Base-by-base conservation (phyloP, 305 asterid genomes). In the Rubia balearica region DNA sequence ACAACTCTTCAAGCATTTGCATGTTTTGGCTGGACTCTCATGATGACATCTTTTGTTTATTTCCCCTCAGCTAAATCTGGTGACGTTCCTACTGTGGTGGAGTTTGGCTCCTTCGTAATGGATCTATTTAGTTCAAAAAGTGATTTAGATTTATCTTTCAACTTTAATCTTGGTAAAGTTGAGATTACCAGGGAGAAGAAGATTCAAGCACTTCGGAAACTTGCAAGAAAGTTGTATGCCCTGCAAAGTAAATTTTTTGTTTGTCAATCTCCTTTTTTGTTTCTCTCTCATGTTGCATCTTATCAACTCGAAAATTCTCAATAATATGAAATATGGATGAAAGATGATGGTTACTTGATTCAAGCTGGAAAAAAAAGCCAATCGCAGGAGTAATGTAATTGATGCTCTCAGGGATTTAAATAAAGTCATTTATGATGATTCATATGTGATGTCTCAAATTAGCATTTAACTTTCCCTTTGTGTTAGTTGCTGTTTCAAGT, bases 81-180 rank as follows among this genome's bases (percentile, higher is more conserved):
- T 49, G 81, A 86, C 36, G 73, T 77, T 77, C 98, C 97, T 14
- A 79, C 78, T 22, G 86, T 93, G 76, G 95, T 82, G 88, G 98
- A 85, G 77, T 93, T 91, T 76, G 98, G 97, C 74, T 93, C 98
- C 49, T 91, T 89, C 73, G 87, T 89, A 8, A 93, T 93, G 98
- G 96, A 93, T 81, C 87, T 93, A 65, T 93, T 93, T 72, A 86
- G 83, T 76, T 73, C 76, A 48, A 80, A 83, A 67, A 93, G 98
- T 63, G 98, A 93, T 80, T 81, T 93, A 59, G 98, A 93, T 77
- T 84, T 91, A 64, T 93, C 98, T 48, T 84, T 91, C 73, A 91
- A 93, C 81, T 93, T 93, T 78, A 73, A 73, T 73, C 57, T 70
- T 21, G 61, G 78, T 63, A 78, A 69, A 53, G 82, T 68, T 75